phyloP scores from a whole-genome alignment of 768 basidiomycete species.

The Hypholoma fasciculare region DNA sequence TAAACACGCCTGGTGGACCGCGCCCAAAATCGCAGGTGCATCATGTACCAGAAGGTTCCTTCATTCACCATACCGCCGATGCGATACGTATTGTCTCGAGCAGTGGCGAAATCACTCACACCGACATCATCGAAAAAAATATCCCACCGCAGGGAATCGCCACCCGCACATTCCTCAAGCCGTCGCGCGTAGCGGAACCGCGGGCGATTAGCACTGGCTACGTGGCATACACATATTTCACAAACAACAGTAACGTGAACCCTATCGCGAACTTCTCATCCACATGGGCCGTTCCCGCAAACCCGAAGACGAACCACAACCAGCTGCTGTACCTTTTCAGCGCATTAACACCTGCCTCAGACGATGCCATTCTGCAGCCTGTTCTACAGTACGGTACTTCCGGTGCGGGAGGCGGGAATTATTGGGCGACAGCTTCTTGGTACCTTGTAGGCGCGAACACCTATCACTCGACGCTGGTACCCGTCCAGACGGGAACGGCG shows the following conservation, averaged over 20 bases:
- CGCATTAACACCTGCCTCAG: slow-evolving; percentile 12
- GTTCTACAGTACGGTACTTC: slow-evolving; percentile 25
- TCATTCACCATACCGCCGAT: slow-evolving; percentile 12
- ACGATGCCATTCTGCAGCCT: slow-evolving; percentile 22
- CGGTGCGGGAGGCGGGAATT: slow-evolving; percentile 21
- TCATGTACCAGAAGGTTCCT: slow-evolving; percentile 17
- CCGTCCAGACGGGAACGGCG: slow-evolving; percentile 1
- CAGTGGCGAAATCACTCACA: slow-evolving; percentile 14
- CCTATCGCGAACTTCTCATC: slow-evolving; percentile 17
- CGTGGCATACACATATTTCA: slow-evolving; percentile 14
- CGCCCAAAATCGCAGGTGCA: slow-evolving; percentile 11
- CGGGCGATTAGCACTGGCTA: slow-evolving; percentile 11
- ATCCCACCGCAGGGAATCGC: not conserved
- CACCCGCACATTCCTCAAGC: slow-evolving; percentile 1
- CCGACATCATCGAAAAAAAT: not conserved
- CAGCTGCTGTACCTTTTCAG: slow-evolving; percentile 25
- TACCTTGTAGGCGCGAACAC: slow-evolving; percentile 8
- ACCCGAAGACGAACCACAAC: slow-evolving; percentile 12
- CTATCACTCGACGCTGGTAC: slow-evolving; percentile 10
- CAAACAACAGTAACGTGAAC: slow-evolving; percentile 14
- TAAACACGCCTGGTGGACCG: slow-evolving; percentile 20
- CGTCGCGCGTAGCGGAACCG: slow-evolving; percentile 1
- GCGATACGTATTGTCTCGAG: slow-evolving; percentile 14
- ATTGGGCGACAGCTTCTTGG: slow-evolving; percentile 26
- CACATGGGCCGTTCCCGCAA: slow-evolving; percentile 23